Evolutionary conservation across 208 protist species (phyloP), one percentile per base, ranked within the genome.

Genomic region (Leishmania aethiopica): DNA sequence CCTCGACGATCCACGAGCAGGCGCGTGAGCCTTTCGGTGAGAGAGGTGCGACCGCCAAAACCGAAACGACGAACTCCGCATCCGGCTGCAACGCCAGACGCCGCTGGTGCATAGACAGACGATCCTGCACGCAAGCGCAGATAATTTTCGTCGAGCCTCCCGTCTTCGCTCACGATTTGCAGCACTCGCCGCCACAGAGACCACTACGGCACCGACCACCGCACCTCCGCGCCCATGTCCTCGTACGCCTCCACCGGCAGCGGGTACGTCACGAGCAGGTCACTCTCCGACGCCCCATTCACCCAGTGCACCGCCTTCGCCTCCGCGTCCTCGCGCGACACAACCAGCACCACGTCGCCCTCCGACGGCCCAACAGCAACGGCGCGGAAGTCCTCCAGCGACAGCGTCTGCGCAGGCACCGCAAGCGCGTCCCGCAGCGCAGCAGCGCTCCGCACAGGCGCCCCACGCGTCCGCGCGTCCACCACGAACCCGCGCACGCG

Each of bases 381-480:
- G 32, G 80, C 71, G 35, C 72, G 79, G 78, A 91, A 89, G 85
- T 93, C 90, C 83, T 91, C 90, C 82, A 93, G 83, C 75, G 90
- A 84, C 6, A 92, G 78, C 75, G 87, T 87, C 84, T 93, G 88
- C 79, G 83, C 88, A 76, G 82, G 88, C 79, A 84, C 79, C 55
- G 79, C 55, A 35, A 91, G 81, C 42, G 84, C 90, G 19, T 64
- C 64, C 35, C 55, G 51, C 15, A 83, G 5, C 13, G 55, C 57
- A 5, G n/a, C 6, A 10, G 60, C 70, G 22, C 45, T 42, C 22
- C 57, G 47, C 51, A 80, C 49, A 3, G 84, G 80, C 37, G 37
- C n/a, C 3, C 67, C 40, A 2, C 66, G 78, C 66, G 85, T 82
- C 62, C 75, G 86, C 22, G 80, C 86, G 37, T 86, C 86, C 60